phyloP scores from a whole-genome alignment of 2,329 filamentous ascomycete genomes.

The Botrytis deweyae region DNA sequence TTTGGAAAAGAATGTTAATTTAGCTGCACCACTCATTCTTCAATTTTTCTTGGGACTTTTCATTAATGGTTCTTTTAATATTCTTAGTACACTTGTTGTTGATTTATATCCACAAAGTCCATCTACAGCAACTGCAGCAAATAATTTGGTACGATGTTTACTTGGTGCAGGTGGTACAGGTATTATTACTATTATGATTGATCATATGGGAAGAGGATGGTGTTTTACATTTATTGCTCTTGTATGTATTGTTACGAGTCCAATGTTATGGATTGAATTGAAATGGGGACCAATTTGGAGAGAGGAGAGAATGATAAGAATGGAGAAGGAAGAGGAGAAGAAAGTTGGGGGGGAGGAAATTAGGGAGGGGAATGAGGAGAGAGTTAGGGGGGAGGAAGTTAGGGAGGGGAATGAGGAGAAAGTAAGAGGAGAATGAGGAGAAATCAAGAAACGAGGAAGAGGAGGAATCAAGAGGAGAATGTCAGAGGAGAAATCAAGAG shows the following conservation, averaged over 20 bases:
- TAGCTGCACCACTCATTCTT: constrained; percentile 56
- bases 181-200: constrained; percentile 58
- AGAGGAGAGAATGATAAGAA: constrained; percentile 48
- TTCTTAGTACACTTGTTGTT: constrained; percentile 62
- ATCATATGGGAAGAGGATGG: constrained; percentile 59
- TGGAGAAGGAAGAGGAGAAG: constrained; percentile 30
- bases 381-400: neutral
- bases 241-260: constrained; percentile 50
- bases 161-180: constrained; percentile 59
- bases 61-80: constrained; percentile 61
- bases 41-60: constrained; percentile 57
- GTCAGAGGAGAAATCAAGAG: neutral
- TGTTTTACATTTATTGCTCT: constrained; percentile 59
- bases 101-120: constrained; percentile 62
- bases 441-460: neutral
- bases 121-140: constrained; percentile 62
- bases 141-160: constrained; percentile 62
- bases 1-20: constrained; percentile 49
- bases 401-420: constrained; percentile 23
- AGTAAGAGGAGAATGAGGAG: constrained; percentile 13
- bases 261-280: constrained; percentile 50
- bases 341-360: too few relatives aligned
- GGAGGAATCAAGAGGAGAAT: too few relatives aligned
- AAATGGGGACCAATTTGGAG: constrained; percentile 52
- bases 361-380: too few relatives aligned